Evolutionary conservation across 305 asterid species (phyloP).

Genomic region (Rubia tinctorum): DNA sequence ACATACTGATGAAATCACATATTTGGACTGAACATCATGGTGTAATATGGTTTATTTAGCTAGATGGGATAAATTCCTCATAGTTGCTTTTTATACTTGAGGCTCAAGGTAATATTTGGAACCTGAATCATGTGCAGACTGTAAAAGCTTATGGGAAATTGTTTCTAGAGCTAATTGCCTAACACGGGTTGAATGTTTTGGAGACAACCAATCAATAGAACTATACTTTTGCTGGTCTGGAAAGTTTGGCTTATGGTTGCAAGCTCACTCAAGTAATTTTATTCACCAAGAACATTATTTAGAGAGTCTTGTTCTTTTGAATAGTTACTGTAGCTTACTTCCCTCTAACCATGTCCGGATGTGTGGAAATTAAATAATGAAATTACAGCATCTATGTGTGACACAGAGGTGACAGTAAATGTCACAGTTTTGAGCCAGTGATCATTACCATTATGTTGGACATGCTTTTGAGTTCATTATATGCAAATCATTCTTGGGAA

Average conservation of each 20-base stretch:
- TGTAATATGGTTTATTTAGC: neutral
- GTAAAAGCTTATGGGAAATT: neutral
- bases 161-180: neutral
- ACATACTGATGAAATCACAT: neutral
- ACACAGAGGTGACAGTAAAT: neutral
- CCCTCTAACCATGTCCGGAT: neutral
- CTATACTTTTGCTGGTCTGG: neutral
- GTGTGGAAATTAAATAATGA: neutral
- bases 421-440: neutral
- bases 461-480: neutral
- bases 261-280: neutral
- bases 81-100: neutral
- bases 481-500: neutral
- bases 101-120: neutral
- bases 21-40: neutral
- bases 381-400: neutral
- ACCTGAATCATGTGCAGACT: neutral
- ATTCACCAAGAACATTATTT: neutral
- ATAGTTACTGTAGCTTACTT: neutral
- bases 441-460: neutral
- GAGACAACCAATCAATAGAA: neutral
- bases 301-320: neutral
- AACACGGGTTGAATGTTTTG: neutral
- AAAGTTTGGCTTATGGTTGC: neutral
- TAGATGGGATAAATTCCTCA: neutral